phyloP scores from a whole-genome alignment of 2,329 filamentous ascomycete genomes.

The Eurotiales sp. region DNA sequence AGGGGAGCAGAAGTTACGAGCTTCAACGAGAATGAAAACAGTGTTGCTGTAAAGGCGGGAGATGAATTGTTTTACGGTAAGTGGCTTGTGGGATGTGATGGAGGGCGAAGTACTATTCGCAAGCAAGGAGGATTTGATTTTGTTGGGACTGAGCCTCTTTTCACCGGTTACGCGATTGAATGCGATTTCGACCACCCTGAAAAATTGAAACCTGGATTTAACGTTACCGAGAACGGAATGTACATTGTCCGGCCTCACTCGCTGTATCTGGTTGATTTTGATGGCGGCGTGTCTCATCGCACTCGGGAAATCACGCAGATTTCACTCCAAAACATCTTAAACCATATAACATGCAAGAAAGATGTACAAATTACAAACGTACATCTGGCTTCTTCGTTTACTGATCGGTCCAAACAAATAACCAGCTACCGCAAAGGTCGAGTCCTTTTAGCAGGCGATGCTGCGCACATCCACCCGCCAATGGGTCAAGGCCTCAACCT shows the following conservation, averaged over 20 bases:
- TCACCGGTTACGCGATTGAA: conserved; percentile 33
- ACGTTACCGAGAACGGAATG: background rate
- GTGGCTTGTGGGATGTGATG: conserved; percentile 45
- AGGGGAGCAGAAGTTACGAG: background rate
- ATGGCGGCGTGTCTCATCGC: background rate
- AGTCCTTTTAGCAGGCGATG: conserved; percentile 88
- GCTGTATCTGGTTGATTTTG: background rate
- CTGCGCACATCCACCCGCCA: conserved; percentile 88
- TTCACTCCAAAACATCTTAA: background rate
- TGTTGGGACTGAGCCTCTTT: conserved; percentile 33
- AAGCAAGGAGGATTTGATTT: conserved; percentile 35
- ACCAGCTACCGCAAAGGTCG: conserved; percentile 40
- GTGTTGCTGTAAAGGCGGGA: conserved; percentile 1
- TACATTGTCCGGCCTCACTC: background rate
- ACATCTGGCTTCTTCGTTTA: background rate
- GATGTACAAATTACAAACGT: background rate
- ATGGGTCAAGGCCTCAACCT: conserved; percentile 94
- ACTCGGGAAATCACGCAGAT: background rate
- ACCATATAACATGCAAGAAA: background rate
- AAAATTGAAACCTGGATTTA: background rate
- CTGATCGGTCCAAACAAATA: background rate
- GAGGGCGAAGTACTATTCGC: conserved; percentile 38
- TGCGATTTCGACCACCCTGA: conserved; percentile 29
- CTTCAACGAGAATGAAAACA: background rate
- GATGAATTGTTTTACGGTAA: conserved; percentile 21